Percentiles rank a stretch among this genome's conserved stretches.
Evolutionary conservation across 345 rosid species (phyloP).

Genomic region (Rhizophora apiculata): DNA sequence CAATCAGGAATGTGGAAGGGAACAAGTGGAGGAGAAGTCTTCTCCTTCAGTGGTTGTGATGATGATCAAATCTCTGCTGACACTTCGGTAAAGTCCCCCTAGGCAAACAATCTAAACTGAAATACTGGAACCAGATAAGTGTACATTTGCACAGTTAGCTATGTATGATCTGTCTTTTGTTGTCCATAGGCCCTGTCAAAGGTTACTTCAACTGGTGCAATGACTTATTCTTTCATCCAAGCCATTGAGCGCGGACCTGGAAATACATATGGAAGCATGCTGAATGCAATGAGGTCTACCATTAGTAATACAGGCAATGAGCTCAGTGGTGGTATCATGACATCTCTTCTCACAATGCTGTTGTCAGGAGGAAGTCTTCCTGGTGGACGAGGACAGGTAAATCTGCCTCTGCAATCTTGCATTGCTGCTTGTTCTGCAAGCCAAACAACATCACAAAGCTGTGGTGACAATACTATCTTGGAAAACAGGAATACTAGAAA

Average conservation of each 20-base stretch:
- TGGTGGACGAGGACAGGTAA: constrained; percentile 48
- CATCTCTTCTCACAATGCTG: constrained; percentile 63
- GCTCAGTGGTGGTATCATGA: constrained; percentile 42
- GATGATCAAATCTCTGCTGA: constrained; percentile 84
- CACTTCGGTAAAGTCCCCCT: constrained; percentile 50
- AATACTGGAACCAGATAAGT: not conserved
- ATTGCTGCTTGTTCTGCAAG: not conserved
- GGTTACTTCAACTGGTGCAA: constrained; percentile 80
- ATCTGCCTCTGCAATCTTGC: not conserved
- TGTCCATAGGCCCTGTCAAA: constrained; percentile 58
- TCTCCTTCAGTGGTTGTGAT: constrained; percentile 88
- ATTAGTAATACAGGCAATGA: constrained; percentile 37
- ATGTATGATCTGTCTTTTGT: not conserved
- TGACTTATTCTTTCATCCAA: constrained; percentile 88
- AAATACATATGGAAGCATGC: constrained; percentile 59
- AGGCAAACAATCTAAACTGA: not conserved
- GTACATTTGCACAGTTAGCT: not conserved
- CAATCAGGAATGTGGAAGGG: constrained; percentile 81
- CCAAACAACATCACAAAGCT: not conserved
- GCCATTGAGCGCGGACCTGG: constrained; percentile 74
- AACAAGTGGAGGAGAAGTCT: constrained; percentile 81
- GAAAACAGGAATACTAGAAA: not conserved
- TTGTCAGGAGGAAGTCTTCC: constrained; percentile 43
- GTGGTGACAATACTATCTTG: not conserved
- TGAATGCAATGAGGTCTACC: constrained; percentile 73